Base-by-base conservation (phyloP, 2,329 filamentous ascomycete species). In the Scolecobasidium constrictum region DNA sequence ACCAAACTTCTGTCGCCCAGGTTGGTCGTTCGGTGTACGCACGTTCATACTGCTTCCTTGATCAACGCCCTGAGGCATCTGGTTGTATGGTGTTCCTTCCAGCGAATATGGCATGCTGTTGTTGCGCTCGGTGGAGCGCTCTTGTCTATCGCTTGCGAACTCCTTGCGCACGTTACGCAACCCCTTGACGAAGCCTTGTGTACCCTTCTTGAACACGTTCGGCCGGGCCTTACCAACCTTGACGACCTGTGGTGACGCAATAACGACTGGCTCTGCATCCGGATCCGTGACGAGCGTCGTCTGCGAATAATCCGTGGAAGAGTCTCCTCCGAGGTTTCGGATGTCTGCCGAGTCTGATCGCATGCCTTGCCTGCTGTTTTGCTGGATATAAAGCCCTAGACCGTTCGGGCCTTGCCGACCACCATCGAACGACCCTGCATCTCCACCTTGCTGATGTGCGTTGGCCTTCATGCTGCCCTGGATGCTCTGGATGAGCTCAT, bases 171-270 rank as follows among this genome's bases (percentile, higher is more conserved):
- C 79, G 41, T 88, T 87, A 67, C 95, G 95, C 40, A 96, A 84
- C 56, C 88, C 90, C 62, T 95, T 94, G 20, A 88, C 88, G 53
- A 96, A 81, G 44, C 85, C 88, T 64, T 94, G 90, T 31, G 86
- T 86, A 31, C 87, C 87, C 69, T 93, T 94, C 73, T 95, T 94
- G 88, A 92, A 96, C 61, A 95, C 96, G 68, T 87, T 94, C 42
- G 83, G 79, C 58, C 94, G 87, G 21, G 84, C 87, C 66, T 47
- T 42, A n/a, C 56, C 55, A 48, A 96, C 93, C 54, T 92, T 93
- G 47, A 96, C 84, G 23, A 96, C 84, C 47, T 94, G 92, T n/a
- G 92, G 88, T 2, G 86, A 83, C 20, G 78, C 71, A 48, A 78
- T 60, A 38, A 81, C 63, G 0, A 73, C 73, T 12, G 72, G 66